Evolutionary conservation across 2,329 filamentous ascomycete genomes (phyloP).

Genomic region (Diplocarpon rosae): DNA sequence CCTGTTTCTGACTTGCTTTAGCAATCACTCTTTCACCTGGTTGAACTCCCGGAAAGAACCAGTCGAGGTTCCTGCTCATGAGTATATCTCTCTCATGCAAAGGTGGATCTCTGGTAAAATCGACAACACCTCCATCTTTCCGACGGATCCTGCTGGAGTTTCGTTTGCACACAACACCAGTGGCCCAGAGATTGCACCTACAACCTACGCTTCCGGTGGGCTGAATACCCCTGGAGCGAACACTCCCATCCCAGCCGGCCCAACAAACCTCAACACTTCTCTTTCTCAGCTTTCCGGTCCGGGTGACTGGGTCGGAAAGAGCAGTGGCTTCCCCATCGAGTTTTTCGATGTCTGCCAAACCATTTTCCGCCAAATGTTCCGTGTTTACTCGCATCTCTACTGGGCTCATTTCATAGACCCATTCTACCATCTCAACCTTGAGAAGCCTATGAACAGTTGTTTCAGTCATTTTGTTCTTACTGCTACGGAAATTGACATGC

Average conservation of each 20-base stretch:
- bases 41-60: conserved; percentile 78
- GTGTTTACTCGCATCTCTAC: conserved; percentile 95
- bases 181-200: conserved; percentile 45
- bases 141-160: conserved; percentile 65
- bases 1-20: conserved; percentile 23
- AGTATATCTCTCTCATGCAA: conserved; percentile 93
- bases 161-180: conserved; percentile 54
- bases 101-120: conserved; percentile 97
- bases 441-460: conserved; percentile 76
- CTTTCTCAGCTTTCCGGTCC: conserved; percentile 51
- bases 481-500: conserved; percentile 69
- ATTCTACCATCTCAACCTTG: conserved; percentile 71
- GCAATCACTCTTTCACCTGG: conserved; percentile 95
- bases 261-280: conserved; percentile 37
- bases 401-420: conserved; percentile 86
- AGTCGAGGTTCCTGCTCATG: conserved; percentile 81
- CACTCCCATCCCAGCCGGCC: conserved; percentile 27
- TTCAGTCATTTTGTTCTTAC: conserved; percentile 79
- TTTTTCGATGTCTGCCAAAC: conserved; percentile 86
- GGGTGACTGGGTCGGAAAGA: conserved; percentile 77
- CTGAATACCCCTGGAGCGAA: conserved; percentile 32
- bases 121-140: conserved; percentile 80
- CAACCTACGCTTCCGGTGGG: conserved; percentile 44
- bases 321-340: conserved; percentile 81
- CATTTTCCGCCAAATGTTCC: conserved; percentile 97